Percentiles rank a stretch among this genome's conserved stretches.
Conservation (phyloP, 805 yeast genomes). For the Candida piceae region DNA sequence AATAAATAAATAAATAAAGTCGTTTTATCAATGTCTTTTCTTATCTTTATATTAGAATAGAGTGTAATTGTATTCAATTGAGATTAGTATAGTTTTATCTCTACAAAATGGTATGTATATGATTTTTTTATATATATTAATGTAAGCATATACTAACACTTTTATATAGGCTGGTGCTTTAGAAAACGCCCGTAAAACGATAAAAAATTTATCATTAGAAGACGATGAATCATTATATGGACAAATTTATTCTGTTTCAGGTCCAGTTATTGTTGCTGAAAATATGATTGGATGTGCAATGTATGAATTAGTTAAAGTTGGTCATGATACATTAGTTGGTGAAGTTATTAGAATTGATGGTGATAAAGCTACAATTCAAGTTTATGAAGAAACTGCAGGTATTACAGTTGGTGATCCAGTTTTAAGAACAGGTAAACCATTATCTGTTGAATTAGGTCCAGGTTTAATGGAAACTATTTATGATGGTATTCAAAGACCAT, state of each 20-base stretch:
- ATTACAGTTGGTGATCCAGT: constrained; percentile 99
- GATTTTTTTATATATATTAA: too few relatives aligned
- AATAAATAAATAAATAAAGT: too few relatives aligned
- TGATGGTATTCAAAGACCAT: constrained; percentile 99
- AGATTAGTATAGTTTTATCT: neutral
- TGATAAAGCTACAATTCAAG: constrained; percentile 98
- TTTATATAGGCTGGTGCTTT: constrained; percentile 78
- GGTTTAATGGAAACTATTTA: constrained; percentile 99
- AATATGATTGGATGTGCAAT: constrained; percentile 99
- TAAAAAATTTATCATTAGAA: constrained; percentile 79
- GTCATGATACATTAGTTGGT: constrained; percentile 95
- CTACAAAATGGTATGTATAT: constrained; percentile 1
- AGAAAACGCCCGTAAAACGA: constrained; percentile 93
- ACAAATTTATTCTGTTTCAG: constrained; percentile 89
- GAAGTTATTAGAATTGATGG: constrained; percentile 96
- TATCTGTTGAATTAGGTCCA: constrained; percentile 98
- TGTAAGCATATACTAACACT: neutral
- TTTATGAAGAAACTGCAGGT: constrained; percentile 99
- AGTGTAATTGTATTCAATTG: too few relatives aligned
- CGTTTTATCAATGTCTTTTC: too few relatives aligned
- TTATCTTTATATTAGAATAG: too few relatives aligned
- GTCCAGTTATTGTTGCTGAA: constrained; percentile 97
- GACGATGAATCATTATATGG: constrained; percentile 78
- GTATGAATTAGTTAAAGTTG: constrained; percentile 98
- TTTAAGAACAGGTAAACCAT: constrained; percentile 96